Base-by-base conservation (phyloP, 2,329 filamentous ascomycete genomes). In the Calonectria pseudoturangicola region DNA sequence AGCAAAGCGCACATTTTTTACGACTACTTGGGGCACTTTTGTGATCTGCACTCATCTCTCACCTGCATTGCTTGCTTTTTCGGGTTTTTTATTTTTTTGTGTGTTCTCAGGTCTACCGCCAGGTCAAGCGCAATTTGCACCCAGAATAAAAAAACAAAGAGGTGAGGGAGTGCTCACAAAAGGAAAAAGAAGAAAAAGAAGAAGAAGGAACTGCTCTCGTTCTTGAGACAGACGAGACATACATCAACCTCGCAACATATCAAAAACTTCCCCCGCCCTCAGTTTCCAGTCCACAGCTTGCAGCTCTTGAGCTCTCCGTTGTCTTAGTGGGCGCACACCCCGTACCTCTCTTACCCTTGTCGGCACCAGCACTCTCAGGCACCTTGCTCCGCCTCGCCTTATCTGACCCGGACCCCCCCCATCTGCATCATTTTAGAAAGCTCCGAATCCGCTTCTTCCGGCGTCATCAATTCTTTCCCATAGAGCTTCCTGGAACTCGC, bases 341-440 rank as follows among this genome's bases (percentile, higher is more conserved):
- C 50, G 47, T 68, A 67, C 47, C 58, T 50, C 41, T 65, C 58
- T 58, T 41, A 72, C 65, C 70, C 54, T 60, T 60, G 54, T 43
- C 65, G 43, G 63, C 63, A 48, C 65, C 45, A 60, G 54, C 54
- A 15, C 33, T 60, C 50, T 54, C 54, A 66, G 45, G 60, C 39
- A 65, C 65, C 65, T 65, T 39, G 66, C 66, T 58, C 41, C 58
- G 65, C 70, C 58, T 72, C 64, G 48, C 65, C 65, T 62, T 54
- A 56, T 39, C 56, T 68, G 54, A 51, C 56, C 66, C 41, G 27
- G 30, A 51, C 45, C 28, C 51, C 66, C 41, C 54, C 66, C 50
- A 43, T 30, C 45, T 60, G 28, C 41, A 47, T 67, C 47, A 64
- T 39, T 60, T 68, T 68, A 69, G 48, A 60, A 41, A 56, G 41